These are phyloP conservation scores for Erysimum pusillum DNA, from an alignment of 441 rosid species.

Conservation along the genomic window DNA sequence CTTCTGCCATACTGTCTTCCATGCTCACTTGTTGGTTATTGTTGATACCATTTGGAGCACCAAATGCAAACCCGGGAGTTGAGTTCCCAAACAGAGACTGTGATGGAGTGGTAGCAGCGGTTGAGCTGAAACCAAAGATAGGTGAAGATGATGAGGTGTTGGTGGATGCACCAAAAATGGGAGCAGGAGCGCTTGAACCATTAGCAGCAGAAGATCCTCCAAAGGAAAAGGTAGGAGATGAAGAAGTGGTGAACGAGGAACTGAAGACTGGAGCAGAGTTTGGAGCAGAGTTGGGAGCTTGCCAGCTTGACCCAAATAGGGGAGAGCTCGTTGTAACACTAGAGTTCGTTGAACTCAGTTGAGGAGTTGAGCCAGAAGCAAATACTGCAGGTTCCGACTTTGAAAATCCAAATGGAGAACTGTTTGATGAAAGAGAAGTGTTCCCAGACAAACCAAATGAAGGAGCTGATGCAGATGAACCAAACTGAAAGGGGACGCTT, in stretches of 20 bases:
- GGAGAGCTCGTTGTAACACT: constrained; percentile 49
- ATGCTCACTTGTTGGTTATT: constrained; percentile 76
- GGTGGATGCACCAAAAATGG: constrained; percentile 58
- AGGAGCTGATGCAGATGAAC: constrained; percentile 57
- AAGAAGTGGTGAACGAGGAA: constrained; percentile 53
- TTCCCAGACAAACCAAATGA: constrained; percentile 60
- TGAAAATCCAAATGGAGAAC: constrained; percentile 59
- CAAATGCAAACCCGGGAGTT: constrained; percentile 57
- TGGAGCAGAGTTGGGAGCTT: constrained; percentile 51
- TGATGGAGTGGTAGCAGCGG: constrained; percentile 51
- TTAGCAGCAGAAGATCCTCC: constrained; percentile 58
- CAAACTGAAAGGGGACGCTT: constrained; percentile 60
- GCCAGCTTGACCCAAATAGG: constrained; percentile 69
- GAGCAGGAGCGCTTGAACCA: constrained; percentile 46
- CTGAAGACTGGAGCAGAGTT: constrained; percentile 51
- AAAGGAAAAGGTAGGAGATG: constrained; percentile 55
- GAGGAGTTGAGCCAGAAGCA: constrained; percentile 60
- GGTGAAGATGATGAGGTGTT: constrained; percentile 55
- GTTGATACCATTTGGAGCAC: constrained; percentile 54
- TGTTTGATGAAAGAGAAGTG: constrained; percentile 55
- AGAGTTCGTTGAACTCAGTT: constrained; percentile 52
- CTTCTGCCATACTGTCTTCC: constrained; percentile 99
- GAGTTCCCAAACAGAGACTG: constrained; percentile 62
- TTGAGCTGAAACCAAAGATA: constrained; percentile 60
- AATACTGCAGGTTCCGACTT: constrained; percentile 52